Base-by-base conservation (phyloP, 306 rosid genomes). In the Myrica gale region DNA sequence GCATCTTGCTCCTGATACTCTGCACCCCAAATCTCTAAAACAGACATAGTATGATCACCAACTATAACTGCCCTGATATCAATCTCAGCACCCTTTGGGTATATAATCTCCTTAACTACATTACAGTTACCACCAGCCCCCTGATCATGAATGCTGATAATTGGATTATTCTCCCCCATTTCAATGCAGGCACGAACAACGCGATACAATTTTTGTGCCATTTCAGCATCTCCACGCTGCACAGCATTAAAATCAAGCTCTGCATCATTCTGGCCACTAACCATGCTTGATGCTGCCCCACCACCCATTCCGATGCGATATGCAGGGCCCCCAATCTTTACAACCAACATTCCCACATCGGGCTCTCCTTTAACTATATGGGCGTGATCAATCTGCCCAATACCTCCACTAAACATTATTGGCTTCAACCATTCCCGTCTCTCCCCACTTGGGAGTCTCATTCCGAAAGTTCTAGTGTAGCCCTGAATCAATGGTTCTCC, bases 401-500 rank as follows among this genome's bases (percentile, higher is more conserved):
- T 93, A 45, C 96, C 98, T 76, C 74, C 98, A 85, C 98, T 92
- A 52, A 92, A 92, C 98, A 92, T 93, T 76, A 93, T 93, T 43
- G 98, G 98, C 87, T 93, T 93, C 90, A 93, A 80, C 98, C 98
- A 91, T 90, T 93, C 98, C 42, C 97, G 85, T 66, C 98, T 90
- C 57, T 93, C 97, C 69, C 97, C 97, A 76, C 88, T 87, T 52
- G 98, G 97, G 65, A 93, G 91, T 85, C 98, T 87, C 92, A 91
- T 91, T 72, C 98, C 98, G 72, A 93, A 93, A 37, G 96, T 91
- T 85, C 98, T 88, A 75, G 97, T 90, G 80, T 87, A 93, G 44
- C 98, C 98, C 79, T 91, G 98, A 85, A 93, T 91, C 86, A 93
- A 78, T n/a, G 98, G 98, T 87, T 93, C 98, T 68, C 98, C 98